Evolutionary conservation across 805 yeast species (phyloP), one percentile per base, ranked within the genome.

Genomic region (Pichia kluyveri): DNA sequence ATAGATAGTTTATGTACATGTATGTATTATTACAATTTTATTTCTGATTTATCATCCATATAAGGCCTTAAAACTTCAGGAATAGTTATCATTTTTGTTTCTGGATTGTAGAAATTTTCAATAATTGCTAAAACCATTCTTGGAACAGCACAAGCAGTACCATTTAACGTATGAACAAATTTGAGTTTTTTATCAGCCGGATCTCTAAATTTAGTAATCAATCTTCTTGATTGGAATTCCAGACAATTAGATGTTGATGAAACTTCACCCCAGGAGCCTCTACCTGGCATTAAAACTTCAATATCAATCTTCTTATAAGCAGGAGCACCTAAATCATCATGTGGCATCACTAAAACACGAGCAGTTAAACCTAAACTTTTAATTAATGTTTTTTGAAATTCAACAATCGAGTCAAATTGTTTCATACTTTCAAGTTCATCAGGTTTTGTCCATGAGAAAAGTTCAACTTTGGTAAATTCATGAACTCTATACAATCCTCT

Each of bases 281-380:
- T 77, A 2, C 98, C 97, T 0, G 98, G 98, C 98, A 93, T 91
- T 89, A 96, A 87, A 0, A 90, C 96, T 66, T 93, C 99, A 49
- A 90, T 86, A 57, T 93, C 99, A 61, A 81, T 87, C 62, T 93
- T 93, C 59, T 85, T 82, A 65, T 74, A 79, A 0, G 98, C 98
- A 1, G 99, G 96, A 0, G 96, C 83, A 0, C 99, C 99, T 45
- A 93, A 68, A 61, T 93, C 99, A 53, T 84, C 79, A 27, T 83
- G 80, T 0, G 97, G 97, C 89, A 93, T 88, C 52, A 85, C 79
- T 28, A 93, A 69, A 26, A 91, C 85, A 53, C 88, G 79, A 2
- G 96, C 95, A 19, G 79, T 72, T 4, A 93, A 68, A 0, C 96
- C 97, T 15, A 93, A 69, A 2, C 79, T 80, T 1, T 58, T 47